Evolutionary conservation across 169 alveolate genomes (phyloP), one percentile per base, ranked within the genome.

Genomic region (Eimeria maxima): DNA sequence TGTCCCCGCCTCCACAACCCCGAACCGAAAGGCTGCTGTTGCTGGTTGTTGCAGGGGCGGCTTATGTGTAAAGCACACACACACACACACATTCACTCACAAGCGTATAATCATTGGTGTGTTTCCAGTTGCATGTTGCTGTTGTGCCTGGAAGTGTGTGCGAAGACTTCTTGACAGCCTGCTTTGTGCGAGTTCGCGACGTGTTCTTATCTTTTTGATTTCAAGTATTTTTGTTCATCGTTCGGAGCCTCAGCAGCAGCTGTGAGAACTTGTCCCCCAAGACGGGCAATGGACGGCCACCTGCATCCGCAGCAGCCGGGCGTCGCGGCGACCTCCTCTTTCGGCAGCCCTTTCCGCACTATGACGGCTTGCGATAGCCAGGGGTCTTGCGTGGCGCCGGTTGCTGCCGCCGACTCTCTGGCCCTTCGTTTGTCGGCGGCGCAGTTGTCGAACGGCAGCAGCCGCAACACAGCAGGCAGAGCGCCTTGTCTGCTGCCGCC

Each of bases 281-380:
- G 45, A n/a, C 45, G 80, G 44, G 80, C 80, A 69, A 69, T 69
- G 80, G 80, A 69, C 80, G 80, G 80, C 80, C 24, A 69, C 80
- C 80, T 69, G 80, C 80, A n/a, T 11, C 80, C 38, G 80, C 80
- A 69, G 80, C 80, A 69, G 80, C 80, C 80, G 80, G 80, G 80
- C 18, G 14, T 7, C 14, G 45, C 80, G 80, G 80, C 80, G 80
- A 69, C n/a, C 80, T 20, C 80, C 20, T 69, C 80, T 10, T 69
- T 29, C 10, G 45, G 80, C 80, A 24, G 80, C 80, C 80, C 80
- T 8, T 69, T 69, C 80, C 80, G 45, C 50, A 69, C 80, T 20
- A 69, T 27, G 80, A 33, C 29, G 80, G 20, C 27, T 11, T 13
- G 80, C 22, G 45, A n/a, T 45, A 69, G 50, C 45, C 45, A 27